Percentiles rank a stretch among this genome's conserved stretches.
phyloP scores from a whole-genome alignment of 1,284 basidiomycete genomes.

The Microstroma glucosiphilum region DNA sequence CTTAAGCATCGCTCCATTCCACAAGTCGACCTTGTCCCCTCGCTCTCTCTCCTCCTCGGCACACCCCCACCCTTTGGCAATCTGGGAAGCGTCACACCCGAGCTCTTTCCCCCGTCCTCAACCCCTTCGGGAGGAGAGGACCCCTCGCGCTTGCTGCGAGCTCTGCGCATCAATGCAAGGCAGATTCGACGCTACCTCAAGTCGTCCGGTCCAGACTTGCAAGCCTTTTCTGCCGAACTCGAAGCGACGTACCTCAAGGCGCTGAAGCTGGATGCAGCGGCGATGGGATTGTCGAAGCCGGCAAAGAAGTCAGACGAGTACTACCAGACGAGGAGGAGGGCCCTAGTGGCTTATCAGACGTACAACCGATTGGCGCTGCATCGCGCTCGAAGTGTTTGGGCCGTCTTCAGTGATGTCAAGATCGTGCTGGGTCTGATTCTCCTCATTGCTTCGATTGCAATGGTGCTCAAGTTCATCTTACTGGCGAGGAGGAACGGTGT shows the following conservation, averaged over 20 bases:
- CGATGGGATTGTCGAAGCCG: slow-evolving; percentile 3
- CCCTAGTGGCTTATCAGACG: slow-evolving; percentile 40
- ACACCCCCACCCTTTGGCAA: slow-evolving; percentile 93
- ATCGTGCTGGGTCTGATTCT: slow-evolving; percentile 63
- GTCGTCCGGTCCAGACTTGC: slow-evolving; percentile 68
- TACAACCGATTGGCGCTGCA: slow-evolving; percentile 65
- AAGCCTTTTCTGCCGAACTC: slow-evolving; percentile 42
- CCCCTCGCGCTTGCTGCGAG: slow-evolving; percentile 56
- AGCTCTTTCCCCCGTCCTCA: slow-evolving; percentile 61
- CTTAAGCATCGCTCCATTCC: slow-evolving; percentile 63
- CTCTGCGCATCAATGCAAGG: slow-evolving; percentile 66
- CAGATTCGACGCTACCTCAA: slow-evolving; percentile 75
- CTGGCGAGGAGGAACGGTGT: not conserved
- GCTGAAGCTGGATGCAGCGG: slow-evolving; percentile 26
- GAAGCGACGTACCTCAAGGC: slow-evolving; percentile 28
- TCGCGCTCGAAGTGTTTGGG: slow-evolving; percentile 81
- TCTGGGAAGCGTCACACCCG: slow-evolving; percentile 82
- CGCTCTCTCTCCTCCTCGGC: slow-evolving; percentile 82
- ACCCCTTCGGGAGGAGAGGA: slow-evolving; percentile 6
- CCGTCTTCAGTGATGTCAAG: slow-evolving; percentile 75
- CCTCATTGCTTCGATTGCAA: slow-evolving; percentile 32
- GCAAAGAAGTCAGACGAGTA: not conserved
- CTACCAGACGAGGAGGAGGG: slow-evolving; percentile 14
- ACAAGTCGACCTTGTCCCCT: slow-evolving; percentile 91
- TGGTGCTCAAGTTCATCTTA: not conserved